A percentile compares a stretch with the other conserved stretches of the same genome.
Conservation (phyloP, 2,329 filamentous ascomycete genomes). For the Monosporascus sp. region DNA sequence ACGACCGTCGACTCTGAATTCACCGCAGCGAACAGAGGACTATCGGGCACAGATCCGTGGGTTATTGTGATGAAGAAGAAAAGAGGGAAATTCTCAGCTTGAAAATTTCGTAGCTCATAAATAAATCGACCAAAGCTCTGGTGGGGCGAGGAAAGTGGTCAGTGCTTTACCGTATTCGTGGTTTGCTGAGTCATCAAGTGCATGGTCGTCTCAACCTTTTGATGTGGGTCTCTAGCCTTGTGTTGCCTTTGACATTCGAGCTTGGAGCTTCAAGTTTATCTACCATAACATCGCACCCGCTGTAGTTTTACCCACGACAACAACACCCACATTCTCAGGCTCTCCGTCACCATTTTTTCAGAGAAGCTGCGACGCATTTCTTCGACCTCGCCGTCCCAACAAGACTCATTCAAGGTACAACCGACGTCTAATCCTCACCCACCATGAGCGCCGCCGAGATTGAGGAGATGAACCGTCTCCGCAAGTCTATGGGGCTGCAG, state of each 20-base stretch:
- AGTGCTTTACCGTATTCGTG: background rate
- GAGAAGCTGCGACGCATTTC: too few species aligned
- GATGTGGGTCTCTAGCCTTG: too few species aligned
- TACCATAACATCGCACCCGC: too few species aligned
- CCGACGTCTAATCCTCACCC: slow-evolving; percentile 1
- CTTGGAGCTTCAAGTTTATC: too few species aligned
- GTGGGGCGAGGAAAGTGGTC: background rate
- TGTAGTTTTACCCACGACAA: too few species aligned
- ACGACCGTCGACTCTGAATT: slow-evolving; percentile 71
- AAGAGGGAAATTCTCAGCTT: slow-evolving; percentile 30
- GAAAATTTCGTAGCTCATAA: slow-evolving; percentile 15
- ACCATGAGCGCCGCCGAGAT: slow-evolving; percentile 68
- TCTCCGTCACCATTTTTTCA: too few species aligned
- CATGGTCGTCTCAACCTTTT: background rate
- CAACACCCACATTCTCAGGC: too few species aligned
- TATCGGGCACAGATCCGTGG: slow-evolving; percentile 81
- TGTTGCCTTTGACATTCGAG: too few species aligned
- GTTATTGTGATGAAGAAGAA: slow-evolving; percentile 33
- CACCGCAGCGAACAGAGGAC: slow-evolving; percentile 59
- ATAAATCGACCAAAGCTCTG: background rate
- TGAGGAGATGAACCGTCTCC: slow-evolving; percentile 90
- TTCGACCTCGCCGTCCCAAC: background rate
- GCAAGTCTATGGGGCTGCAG: slow-evolving; percentile 82
- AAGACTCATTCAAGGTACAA: background rate
- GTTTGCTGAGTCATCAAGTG: background rate